These are phyloP conservation scores for Fraxinus paxiana DNA, from an alignment of 305 asterid species.

Conservation along the genomic window DNA sequence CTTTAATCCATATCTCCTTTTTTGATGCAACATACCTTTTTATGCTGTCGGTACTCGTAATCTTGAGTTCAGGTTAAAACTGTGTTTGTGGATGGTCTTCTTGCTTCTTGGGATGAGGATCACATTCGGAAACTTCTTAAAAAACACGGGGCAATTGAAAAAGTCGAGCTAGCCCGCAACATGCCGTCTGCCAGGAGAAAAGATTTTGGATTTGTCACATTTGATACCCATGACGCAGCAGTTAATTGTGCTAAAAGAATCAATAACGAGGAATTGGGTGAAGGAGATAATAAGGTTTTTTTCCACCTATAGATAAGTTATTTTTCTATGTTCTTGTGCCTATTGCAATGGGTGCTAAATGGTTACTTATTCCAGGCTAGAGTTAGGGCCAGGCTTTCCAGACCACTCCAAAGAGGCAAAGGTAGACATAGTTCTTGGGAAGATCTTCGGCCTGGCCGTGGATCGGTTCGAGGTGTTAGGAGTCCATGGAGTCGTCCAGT, in stretches of 20 bases:
- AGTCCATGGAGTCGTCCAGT: conserved; percentile 70
- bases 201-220: conserved; percentile 94
- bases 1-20: not conserved
- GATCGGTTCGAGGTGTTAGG: conserved; percentile 47
- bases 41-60: not conserved
- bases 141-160: conserved; percentile 69
- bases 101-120: conserved; percentile 91
- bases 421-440: conserved; percentile 73
- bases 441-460: conserved; percentile 61
- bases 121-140: conserved; percentile 61
- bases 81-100: conserved; percentile 91
- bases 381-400: conserved; percentile 94
- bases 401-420: conserved; percentile 95
- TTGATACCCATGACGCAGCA: conserved; percentile 84
- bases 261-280: conserved; percentile 88
- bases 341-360: conserved; percentile 18
- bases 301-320: not conserved
- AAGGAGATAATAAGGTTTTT: conserved; percentile 75
- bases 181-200: conserved; percentile 98
- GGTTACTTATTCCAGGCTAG: conserved; percentile 59
- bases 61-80: conserved; percentile 79
- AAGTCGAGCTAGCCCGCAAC: conserved; percentile 92
- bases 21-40: not conserved
- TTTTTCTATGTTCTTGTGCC: not conserved
- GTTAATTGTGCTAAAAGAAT: conserved; percentile 86